A percentile compares a stretch with the other conserved stretches of the same genome.
Conservation (phyloP, 257 asterid genomes). For the Mitragyna speciosa region DNA sequence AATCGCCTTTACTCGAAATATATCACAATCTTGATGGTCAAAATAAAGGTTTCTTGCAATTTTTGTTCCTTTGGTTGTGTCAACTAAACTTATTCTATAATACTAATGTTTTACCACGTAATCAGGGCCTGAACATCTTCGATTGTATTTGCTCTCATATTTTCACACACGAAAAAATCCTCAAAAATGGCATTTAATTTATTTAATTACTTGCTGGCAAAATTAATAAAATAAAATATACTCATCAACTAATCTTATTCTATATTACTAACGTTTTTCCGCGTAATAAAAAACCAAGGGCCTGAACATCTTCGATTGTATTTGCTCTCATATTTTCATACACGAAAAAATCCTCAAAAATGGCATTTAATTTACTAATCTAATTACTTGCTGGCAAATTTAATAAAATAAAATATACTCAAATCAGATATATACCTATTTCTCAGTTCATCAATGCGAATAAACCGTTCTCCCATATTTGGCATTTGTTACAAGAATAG, state of each 20-base stretch:
- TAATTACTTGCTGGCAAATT: background rate
- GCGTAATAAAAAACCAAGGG: background rate
- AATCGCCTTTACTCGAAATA: background rate
- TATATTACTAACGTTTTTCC: constrained; percentile 1
- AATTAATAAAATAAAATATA: background rate
- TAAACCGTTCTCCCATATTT: no score
- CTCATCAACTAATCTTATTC: no score
- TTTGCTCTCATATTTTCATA: no score
- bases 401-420: background rate
- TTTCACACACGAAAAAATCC: no score
- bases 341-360: no score
- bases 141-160: background rate
- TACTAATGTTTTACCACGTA: constrained; percentile 1
- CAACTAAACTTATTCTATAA: background rate
- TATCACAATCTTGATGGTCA: background rate
- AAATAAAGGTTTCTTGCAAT: background rate
- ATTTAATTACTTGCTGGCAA: background rate
- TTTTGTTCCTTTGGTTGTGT: no score
- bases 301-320: background rate
- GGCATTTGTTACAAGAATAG: no score
- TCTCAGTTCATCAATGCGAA: no score
- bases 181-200: no score
- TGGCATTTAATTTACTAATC: no score
- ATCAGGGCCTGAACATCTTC: background rate
- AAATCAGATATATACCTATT: background rate